Percentiles rank a stretch among this genome's conserved stretches.
phyloP scores from a whole-genome alignment of 2,329 filamentous ascomycete genomes.

The Pseudogymnoascus sp. region DNA sequence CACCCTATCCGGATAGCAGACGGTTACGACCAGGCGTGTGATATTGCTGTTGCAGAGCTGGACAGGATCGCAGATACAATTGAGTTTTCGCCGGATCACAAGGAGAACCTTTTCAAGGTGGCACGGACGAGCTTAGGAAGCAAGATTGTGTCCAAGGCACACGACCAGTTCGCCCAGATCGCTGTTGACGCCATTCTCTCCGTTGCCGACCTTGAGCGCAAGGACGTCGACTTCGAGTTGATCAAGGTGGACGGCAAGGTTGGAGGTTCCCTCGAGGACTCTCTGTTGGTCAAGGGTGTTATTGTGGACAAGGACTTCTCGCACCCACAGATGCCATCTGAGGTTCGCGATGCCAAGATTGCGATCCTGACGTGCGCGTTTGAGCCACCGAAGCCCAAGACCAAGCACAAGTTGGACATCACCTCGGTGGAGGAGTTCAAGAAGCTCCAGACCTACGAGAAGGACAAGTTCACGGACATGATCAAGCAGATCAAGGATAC shows the following conservation, averaged over 20 bases:
- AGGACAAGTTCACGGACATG: constrained; percentile 96
- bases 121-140: constrained; percentile 92
- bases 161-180: constrained; percentile 96
- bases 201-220: constrained; percentile 89
- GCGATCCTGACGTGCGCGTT: constrained; percentile 97
- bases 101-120: constrained; percentile 82
- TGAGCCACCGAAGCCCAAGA: constrained; percentile 98
- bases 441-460: constrained; percentile 92
- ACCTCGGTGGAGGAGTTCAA: constrained; percentile 97
- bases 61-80: constrained; percentile 91
- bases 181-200: constrained; percentile 95
- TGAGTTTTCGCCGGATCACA: constrained; percentile 72
- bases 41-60: constrained; percentile 86
- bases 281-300: constrained; percentile 90
- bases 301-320: constrained; percentile 99
- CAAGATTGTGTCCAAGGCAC: constrained; percentile 98
- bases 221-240: constrained; percentile 96
- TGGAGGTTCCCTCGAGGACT: constrained; percentile 86
- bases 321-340: constrained; percentile 96
- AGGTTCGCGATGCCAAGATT: constrained; percentile 91
- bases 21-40: constrained; percentile 94
- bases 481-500: constrained; percentile 97
- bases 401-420: constrained; percentile 98
- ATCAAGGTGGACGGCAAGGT: constrained; percentile 99
- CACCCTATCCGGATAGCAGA: constrained; percentile 98